phyloP scores from a whole-genome alignment of 2,329 filamentous ascomycete species.

The Phyllosticta capitalensis region DNA sequence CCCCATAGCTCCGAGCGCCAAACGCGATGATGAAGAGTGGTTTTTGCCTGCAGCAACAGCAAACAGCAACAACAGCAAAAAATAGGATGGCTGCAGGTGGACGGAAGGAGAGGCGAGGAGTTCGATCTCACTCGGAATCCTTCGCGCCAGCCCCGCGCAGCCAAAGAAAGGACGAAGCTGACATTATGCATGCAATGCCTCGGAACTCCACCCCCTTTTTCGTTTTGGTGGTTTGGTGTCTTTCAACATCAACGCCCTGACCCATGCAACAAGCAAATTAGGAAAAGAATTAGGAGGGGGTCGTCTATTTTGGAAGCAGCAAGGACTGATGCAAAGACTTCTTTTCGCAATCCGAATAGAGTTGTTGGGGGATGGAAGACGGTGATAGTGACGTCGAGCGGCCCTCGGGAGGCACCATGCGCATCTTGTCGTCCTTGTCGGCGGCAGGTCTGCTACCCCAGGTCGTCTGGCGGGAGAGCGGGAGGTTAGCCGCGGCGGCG shows the following conservation, averaged over 20 bases:
- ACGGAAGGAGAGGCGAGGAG: too few relatives aligned
- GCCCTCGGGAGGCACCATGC: conserved; percentile 18
- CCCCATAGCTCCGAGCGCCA: background rate
- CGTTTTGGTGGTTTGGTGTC: too few relatives aligned
- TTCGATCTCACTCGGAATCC: too few relatives aligned
- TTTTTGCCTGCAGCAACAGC: too few relatives aligned
- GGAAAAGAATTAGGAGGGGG: background rate
- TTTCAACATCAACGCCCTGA: too few relatives aligned
- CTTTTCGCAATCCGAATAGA: conserved; percentile 5
- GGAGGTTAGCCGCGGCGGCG: conserved; percentile 2
- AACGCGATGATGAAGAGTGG: background rate
- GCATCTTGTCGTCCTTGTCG: conserved; percentile 55
- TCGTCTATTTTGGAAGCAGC: conserved; percentile 8
- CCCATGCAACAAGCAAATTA: background rate
- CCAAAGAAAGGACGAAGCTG: background rate
- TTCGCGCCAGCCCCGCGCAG: too few relatives aligned
- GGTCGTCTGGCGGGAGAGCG: conserved; percentile 60
- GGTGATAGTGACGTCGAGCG: conserved; percentile 1
- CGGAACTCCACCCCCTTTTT: conserved; percentile 2
- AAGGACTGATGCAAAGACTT: background rate
- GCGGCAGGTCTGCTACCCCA: conserved; percentile 93
- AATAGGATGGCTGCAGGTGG: too few relatives aligned
- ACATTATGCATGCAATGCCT: too few relatives aligned
- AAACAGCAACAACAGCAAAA: too few relatives aligned
- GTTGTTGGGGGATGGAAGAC: too few relatives aligned